Base-by-base conservation (phyloP, 495 filamentous ascomycete genomes). In the Amphirosellinia nigrospora region DNA sequence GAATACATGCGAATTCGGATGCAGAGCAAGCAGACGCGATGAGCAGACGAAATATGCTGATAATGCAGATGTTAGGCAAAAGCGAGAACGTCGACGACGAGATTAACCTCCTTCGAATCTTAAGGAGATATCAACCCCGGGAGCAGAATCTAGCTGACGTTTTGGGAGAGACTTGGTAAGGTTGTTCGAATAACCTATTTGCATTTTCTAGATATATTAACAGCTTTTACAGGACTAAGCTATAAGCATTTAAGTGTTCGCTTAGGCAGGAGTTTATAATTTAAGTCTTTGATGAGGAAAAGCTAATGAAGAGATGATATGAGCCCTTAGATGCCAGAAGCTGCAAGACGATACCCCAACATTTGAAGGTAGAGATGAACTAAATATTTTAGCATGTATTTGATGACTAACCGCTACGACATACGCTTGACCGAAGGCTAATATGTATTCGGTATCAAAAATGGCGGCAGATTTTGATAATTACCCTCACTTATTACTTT, bases 121-220 rank as follows among this genome's bases (percentile, higher is more conserved):
- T 39, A 5, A 26, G 46, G 46, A 65, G 46, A 34, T 65, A 65
- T 53, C 0, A 15, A 7, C 63, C 63, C 34, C 45, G 63, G 32
- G 63, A 65, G 6, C 16, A 11, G 11, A 52, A 65, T 53, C 10
- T 65, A 1, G 32, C 0, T 28, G 63, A 65, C 34, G 10, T 38
- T n/a, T 16, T 61, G 13, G 58, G 58, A 5, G 58, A 61, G 58
- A 61, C 58, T 32, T 61, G 36, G 58, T 61, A 19, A 32, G 39
- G 0, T 15, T 7, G 0, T 41, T 36, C 15, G 55, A 9, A 58
- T 58, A 21, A n/a, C n/a, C n/a, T n/a, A n/a, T n/a, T n/a, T n/a
- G n/a, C n/a, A n/a, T n/a, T n/a, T 23, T 26, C 21, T 52, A 50
- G 39, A 41, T 41, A 45, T 19, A 3, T 5, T 19, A 16, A 19